phyloP scores from a whole-genome alignment of 1,139 yeast species.

The Magnusiomyces starmeri region DNA sequence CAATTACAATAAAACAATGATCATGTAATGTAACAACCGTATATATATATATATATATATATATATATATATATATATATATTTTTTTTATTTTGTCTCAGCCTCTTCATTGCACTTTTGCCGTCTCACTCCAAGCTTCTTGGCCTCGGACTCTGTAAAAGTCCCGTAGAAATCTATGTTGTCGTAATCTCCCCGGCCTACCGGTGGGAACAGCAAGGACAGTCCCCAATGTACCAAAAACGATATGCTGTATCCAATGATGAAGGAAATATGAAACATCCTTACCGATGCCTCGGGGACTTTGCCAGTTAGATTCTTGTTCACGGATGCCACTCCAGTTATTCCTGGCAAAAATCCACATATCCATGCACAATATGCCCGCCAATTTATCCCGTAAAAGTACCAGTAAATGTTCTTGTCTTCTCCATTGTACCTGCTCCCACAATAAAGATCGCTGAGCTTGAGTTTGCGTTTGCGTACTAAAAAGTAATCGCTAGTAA shows the following conservation, averaged over 20 bases:
- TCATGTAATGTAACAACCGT: too few relatives aligned
- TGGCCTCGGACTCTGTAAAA: conserved; percentile 17
- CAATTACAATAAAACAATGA: too few relatives aligned
- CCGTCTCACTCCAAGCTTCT: conserved; percentile 1
- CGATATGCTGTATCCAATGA: conserved; percentile 38
- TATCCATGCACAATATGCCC: conserved; percentile 33
- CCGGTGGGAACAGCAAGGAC: conserved; percentile 36
- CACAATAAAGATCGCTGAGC: conserved; percentile 36
- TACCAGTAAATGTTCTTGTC: conserved; percentile 32
- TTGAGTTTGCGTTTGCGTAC: conserved; percentile 32
- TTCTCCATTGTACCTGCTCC: conserved; percentile 30
- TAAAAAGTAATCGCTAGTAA: conserved; percentile 39
- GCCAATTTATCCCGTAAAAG: conserved; percentile 32
- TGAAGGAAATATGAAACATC: conserved; percentile 26
- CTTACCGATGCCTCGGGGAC: conserved; percentile 6
- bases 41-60: too few relatives aligned
- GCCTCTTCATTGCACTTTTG: background rate
- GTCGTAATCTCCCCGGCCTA: conserved; percentile 34
- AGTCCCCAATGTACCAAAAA: conserved; percentile 36
- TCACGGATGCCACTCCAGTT: conserved; percentile 35
- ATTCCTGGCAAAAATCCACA: conserved; percentile 34
- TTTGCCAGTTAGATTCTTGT: conserved; percentile 2
- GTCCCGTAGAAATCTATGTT: conserved; percentile 38
- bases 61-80: too few relatives aligned
- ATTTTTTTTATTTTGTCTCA: too few relatives aligned